Base-by-base conservation (phyloP, 148 eudicot species). In the Camellia lanceoleosa region DNA sequence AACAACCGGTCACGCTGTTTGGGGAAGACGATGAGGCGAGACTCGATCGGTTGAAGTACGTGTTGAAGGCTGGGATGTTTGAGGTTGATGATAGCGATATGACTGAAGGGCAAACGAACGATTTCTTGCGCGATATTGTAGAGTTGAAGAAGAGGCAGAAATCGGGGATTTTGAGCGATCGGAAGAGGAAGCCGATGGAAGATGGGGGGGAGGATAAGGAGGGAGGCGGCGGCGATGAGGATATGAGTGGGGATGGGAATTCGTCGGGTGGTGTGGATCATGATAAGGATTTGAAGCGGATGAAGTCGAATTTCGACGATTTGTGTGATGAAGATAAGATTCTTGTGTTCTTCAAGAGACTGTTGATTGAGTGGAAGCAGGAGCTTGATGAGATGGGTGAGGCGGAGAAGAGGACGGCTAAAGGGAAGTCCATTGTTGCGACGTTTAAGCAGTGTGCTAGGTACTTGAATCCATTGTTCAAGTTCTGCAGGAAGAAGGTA, bases 381-480 rank as follows among this genome's bases (percentile, higher is more conserved):
- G 97, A 93, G 87, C 82, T 93, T 9, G 76, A 88, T 83, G 97
- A 87, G 87, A 90, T 87, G 93, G 83, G 81, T 0, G 97, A 92
- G 16, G 44, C 80, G 23, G 91, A 85, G 85, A 92, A 94, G 86
- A 87, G 97, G 81, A 90, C 97, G 0, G 97, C 97, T 8, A 93
- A 93, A 70, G 98, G 97, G 82, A 93, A 95, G 87, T 91, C 92
- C 11, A 93, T 88, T 85, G 91, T 95, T 74, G 97, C 97, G 19
- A 93, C 97, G 14, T 95, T 93, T 82, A 93, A 92, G 92, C 99
- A 95, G 86, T 95, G 99, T 79, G 99, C 97, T 73, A 80, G 99
- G 78, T 93, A 95, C 80, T 85, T 95, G 90, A 82, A 83, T 79
- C 98, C 98, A 13, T 60, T 95, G 79, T 95, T 95, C 84, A 92